Percentiles rank a stretch among this genome's conserved stretches.
Conservation (phyloP, 208 protist genomes). For the Tetramitus jugosus region DNA sequence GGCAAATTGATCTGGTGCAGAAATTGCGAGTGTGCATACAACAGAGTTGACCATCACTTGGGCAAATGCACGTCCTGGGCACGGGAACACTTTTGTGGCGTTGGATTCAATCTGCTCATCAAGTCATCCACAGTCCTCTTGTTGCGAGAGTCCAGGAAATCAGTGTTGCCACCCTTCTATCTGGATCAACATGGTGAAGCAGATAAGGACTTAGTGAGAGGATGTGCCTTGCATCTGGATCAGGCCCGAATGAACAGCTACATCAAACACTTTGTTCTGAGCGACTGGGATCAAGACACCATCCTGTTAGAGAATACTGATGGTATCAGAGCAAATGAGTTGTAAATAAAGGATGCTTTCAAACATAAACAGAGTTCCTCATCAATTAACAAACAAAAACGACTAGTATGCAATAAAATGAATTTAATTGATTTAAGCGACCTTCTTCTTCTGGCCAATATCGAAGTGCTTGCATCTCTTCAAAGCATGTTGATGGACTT, state of each 20-base stretch:
- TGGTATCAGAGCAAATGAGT: neutral
- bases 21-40: too few species aligned
- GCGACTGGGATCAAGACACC: constrained; percentile 14
- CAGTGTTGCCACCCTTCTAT: neutral
- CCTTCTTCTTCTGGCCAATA: constrained; percentile 88
- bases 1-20: neutral
- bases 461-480: constrained; percentile 98
- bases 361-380: too few species aligned
- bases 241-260: neutral
- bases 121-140: too few species aligned
- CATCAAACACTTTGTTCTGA: neutral
- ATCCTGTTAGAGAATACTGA: neutral
- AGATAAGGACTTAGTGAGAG: neutral
- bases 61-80: neutral
- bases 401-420: too few species aligned
- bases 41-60: neutral
- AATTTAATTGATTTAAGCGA: too few species aligned
- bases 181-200: neutral
- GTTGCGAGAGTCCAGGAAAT: neutral
- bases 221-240: neutral
- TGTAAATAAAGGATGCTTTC: neutral
- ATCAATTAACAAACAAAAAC: too few species aligned
- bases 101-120: neutral
- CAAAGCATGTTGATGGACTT: constrained; percentile 78
- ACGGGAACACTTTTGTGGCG: neutral